A percentile compares a stretch with the other conserved stretches of the same genome.
Conservation (phyloP, 2,329 filamentous ascomycete genomes). For the Ophiostoma ulmi region DNA sequence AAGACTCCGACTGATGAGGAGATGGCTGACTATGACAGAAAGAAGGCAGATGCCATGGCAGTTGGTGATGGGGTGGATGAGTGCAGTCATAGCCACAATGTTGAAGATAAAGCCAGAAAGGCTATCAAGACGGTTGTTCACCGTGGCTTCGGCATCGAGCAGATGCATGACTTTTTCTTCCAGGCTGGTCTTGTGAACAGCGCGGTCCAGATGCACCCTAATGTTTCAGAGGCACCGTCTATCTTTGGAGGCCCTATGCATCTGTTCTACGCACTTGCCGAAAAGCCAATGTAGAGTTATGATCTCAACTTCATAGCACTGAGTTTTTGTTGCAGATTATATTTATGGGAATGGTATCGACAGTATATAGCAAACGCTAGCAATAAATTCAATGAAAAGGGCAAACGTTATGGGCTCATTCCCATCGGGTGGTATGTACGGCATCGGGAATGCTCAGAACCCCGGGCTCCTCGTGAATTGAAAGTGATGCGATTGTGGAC, state of each 20-base stretch:
- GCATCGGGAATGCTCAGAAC: not conserved
- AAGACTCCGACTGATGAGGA: not conserved
- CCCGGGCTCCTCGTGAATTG: not conserved
- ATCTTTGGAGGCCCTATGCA: slow-evolving; percentile 11
- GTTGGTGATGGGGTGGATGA: not conserved
- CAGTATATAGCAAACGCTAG: not conserved
- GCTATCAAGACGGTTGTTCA: slow-evolving; percentile 19
- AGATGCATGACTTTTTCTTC: slow-evolving; percentile 24
- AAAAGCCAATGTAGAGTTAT: not conserved
- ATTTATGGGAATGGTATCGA: not conserved
- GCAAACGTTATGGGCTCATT: not conserved
- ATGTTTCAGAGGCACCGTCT: not conserved
- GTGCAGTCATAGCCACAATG: not conserved
- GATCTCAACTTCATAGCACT: not conserved
- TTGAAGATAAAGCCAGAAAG: not conserved
- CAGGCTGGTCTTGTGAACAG: slow-evolving; percentile 22
- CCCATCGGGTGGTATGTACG: not conserved
- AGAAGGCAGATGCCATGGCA: not conserved
- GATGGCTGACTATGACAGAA: not conserved
- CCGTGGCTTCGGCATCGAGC: slow-evolving; percentile 23
- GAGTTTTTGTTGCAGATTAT: not conserved
- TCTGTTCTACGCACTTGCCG: slow-evolving; percentile 23
- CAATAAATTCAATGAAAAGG: not conserved
- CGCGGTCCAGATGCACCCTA: slow-evolving; percentile 5
- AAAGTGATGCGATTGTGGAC: not conserved